Base-by-base conservation (phyloP, 164 flowering plant species). In the Chloranthus sessilifolius region DNA sequence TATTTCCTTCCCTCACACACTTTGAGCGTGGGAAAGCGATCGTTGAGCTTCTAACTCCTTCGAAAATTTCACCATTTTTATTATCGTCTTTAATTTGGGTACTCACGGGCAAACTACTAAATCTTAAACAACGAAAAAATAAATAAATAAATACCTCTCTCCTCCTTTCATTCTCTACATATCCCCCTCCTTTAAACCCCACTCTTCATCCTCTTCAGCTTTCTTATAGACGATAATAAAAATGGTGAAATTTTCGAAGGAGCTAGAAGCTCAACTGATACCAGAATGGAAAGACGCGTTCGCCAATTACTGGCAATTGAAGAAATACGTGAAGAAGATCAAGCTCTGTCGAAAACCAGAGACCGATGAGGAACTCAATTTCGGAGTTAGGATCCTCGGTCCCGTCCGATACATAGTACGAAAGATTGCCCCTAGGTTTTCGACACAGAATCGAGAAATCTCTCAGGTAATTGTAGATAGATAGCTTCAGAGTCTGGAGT, bases 211-310 rank as follows among this genome's bases (percentile, higher is more conserved):
- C 31, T 44, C 7, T 15, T 12, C 15, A 26, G 1, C 21, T 41
- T 41, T 20, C 19, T 12, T 7, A 23, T 6, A 51, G 30, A 20
- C 15, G 9, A 25, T 8, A 53, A 23, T 4, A 43, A 36, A 62
- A 64, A 89, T 89, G 97, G 97, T 86, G 70, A 89, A 89, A 75
- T 89, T 89, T 66, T 89, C 97, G 2, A 89, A 89, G 64, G 82
- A 86, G 63, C 82, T 89, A 1, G 88, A 89, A 61, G 97, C 97
- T 48, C 97, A 84, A 42, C 74, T 89, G 7, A 89, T 89, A n/a
- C 97, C 97, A 1, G 95, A 89, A 59, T 89, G 97, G 97, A 84
- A 76, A 30, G 95, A 86, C 5, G 86, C 85, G 0, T 89, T 80
- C 17, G 95, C 86, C 7, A 81, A 86, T 55, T 89, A 89, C 58